Base-by-base conservation (phyloP, 2,329 filamentous ascomycete genomes). In the Colletotrichum musicola region DNA sequence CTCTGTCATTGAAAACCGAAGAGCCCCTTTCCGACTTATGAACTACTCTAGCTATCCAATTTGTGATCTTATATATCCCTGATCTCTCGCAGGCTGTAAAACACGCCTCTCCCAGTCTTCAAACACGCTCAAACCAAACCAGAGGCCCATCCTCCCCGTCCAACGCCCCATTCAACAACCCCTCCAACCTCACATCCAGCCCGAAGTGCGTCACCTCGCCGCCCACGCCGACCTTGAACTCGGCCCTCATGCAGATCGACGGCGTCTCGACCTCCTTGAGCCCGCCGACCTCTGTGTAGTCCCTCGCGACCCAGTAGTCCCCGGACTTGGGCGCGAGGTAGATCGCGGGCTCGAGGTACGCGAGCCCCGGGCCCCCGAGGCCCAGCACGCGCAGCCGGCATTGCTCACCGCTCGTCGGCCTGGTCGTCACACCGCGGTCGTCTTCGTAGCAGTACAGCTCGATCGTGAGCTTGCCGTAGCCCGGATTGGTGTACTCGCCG, bases 401-500 rank as follows among this genome's bases (percentile, higher is more conserved):
- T 2, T 59, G 27, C 2, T 64, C 71, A 1, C 50, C 27, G 4
- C 0, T 4, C 14, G 27, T 53, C 4, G 2, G 14, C 46, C 10
- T 12, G 14, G 9, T n/a, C 14, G 0, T 46, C 30, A 9, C 27
- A 16, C n/a, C n/a, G 20, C 18, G 10, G 5, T 25, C 20, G 6
- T 22, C 46, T 6, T 61, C 30, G 10, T 66, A 49, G 22, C 74
- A 75, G 9, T 65, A 35, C 4, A 71, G 38, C 5, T 65, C 65
- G 4, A 75, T 58, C 9, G 64, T 57, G 27, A 75, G 42, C 14
- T 64, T 67, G 0, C 73, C 73, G 20, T 74, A 75, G 14, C 73
- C 72, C 0, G 62, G 56, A 73, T 82, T 77, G 66, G 77, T 77
- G 72, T 81, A 82, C 59, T 80, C 77, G 60, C 81, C 81, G 10